Conservation (phyloP, 208 protist species). For the Endotrypanum monterogeii region DNA sequence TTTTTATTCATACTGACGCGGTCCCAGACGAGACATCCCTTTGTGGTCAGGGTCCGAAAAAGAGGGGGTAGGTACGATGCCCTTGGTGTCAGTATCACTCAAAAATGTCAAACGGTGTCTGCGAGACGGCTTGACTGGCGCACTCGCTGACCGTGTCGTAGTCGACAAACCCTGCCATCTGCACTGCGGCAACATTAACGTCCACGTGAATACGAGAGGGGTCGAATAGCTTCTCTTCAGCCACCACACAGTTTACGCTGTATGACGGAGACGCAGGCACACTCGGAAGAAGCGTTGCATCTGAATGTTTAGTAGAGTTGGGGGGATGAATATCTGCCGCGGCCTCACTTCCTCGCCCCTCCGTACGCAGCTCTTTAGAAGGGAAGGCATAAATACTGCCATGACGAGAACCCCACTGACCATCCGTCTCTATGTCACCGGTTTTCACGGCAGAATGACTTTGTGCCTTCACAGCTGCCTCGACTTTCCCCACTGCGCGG, state of each 20-base stretch:
- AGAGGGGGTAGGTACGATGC: background rate
- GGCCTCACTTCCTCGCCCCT: background rate
- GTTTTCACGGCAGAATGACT: background rate
- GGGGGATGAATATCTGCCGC: background rate
- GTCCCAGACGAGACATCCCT: no score
- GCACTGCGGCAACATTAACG: slow-evolving; percentile 5
- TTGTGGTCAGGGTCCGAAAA: background rate
- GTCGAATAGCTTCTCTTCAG: slow-evolving; percentile 14
- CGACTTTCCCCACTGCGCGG: slow-evolving; percentile 2
- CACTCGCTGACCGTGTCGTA: slow-evolving; percentile 8
- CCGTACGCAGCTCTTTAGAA: background rate
- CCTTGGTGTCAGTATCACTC: background rate
- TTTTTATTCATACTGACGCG: no score
- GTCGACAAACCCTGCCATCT: slow-evolving; percentile 21
- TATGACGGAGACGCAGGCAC: background rate
- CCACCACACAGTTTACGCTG: background rate
- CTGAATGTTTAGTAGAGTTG: background rate
- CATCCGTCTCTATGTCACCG: background rate
- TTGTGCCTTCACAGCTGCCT: background rate
- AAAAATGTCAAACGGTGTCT: slow-evolving; percentile 23
- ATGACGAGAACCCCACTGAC: no score
- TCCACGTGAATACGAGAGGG: slow-evolving; percentile 15
- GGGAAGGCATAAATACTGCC: no score
- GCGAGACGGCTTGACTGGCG: background rate
- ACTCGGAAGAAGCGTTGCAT: background rate